A percentile compares a stretch with the other conserved stretches of the same genome.
Conservation (phyloP, 257 asterid species). For the Solanum phureja region DNA sequence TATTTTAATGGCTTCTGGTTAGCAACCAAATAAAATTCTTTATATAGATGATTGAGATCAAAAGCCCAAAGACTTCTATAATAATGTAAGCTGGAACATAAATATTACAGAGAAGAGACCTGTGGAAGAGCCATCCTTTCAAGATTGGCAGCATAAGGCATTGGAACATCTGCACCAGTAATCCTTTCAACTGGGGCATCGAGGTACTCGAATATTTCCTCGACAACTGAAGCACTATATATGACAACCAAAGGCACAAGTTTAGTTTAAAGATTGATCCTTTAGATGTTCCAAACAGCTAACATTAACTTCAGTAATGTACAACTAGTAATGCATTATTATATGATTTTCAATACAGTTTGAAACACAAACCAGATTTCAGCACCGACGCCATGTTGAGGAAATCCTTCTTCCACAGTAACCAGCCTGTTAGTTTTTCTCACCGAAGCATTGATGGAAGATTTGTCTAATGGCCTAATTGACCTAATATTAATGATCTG, state of each 20-base stretch:
- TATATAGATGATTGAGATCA: neutral
- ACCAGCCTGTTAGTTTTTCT: conserved; percentile 78
- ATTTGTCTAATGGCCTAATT: conserved; percentile 76
- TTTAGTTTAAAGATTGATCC: neutral
- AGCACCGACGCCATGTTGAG: conserved; percentile 88
- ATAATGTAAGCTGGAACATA: neutral
- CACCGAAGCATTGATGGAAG: conserved; percentile 66
- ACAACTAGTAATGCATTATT: neutral
- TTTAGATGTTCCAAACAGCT: neutral
- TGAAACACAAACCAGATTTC: conserved; percentile 51
- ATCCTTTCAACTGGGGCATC: conserved; percentile 66
- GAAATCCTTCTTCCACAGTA: conserved; percentile 77
- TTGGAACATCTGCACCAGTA: conserved; percentile 59
- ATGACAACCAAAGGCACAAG: neutral
- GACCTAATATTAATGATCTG: conserved; percentile 79
- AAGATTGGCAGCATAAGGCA: conserved; percentile 60
- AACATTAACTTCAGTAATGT: neutral
- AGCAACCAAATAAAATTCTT: neutral
- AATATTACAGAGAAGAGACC: conserved; percentile 15
- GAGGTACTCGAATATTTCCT: conserved; percentile 53
- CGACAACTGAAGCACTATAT: conserved; percentile 44
- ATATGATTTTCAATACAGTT: neutral
- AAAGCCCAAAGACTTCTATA: neutral
- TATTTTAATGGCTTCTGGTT: neutral
- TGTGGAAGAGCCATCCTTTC: conserved; percentile 62